Conservation (phyloP, 768 basidiomycete genomes). For the Lentinula edodes region DNA sequence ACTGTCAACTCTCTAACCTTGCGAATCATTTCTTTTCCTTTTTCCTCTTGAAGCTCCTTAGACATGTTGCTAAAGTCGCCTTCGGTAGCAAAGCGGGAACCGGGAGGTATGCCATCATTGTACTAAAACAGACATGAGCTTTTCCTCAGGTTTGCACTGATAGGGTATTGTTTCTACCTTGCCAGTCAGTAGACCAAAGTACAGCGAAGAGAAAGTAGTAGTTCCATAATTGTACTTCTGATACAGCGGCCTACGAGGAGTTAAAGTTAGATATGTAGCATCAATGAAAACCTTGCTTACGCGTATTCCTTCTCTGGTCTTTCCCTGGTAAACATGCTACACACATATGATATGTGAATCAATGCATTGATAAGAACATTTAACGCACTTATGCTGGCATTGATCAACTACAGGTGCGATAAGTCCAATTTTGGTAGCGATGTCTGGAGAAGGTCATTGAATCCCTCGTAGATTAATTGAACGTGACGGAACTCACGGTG, state of each 20-base stretch:
- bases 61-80: slow-evolving; percentile 46
- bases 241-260: slow-evolving; percentile 45
- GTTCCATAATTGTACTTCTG: slow-evolving; percentile 62
- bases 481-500: slow-evolving; percentile 34
- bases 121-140: slow-evolving; percentile 33
- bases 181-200: slow-evolving; percentile 72
- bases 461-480: slow-evolving; percentile 1
- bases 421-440: slow-evolving; percentile 63
- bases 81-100: slow-evolving; percentile 64
- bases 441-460: slow-evolving; percentile 34
- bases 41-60: slow-evolving; percentile 45
- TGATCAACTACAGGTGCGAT: slow-evolving; percentile 74
- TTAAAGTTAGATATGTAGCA: background rate
- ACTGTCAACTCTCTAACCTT: slow-evolving; percentile 66
- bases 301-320: slow-evolving; percentile 78
- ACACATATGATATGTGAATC: background rate
- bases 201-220: slow-evolving; percentile 72
- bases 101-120: slow-evolving; percentile 70
- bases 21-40: slow-evolving; percentile 63
- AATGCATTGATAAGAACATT: background rate
- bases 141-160: slow-evolving; percentile 5
- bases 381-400: slow-evolving; percentile 58
- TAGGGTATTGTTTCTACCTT: slow-evolving; percentile 37
- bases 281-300: slow-evolving; percentile 23
- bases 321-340: slow-evolving; percentile 72